phyloP scores from a whole-genome alignment of 306 rosid genomes.

The Morella rubra region DNA sequence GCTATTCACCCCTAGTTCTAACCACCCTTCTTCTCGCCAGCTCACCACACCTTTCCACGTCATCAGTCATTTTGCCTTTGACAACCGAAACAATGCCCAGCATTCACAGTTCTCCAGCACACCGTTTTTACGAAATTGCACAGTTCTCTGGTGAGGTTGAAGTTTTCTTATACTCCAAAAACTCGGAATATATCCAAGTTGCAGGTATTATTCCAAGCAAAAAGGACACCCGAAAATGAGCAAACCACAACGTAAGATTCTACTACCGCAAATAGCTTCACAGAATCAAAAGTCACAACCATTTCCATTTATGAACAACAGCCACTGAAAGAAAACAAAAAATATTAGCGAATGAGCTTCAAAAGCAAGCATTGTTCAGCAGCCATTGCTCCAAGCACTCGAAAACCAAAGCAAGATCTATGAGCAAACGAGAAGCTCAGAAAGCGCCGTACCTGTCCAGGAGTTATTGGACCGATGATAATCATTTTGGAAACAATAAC shows the following conservation, averaged over 20 bases:
- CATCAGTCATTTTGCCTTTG: no score
- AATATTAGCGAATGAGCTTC: not conserved
- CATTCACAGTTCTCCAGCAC: no score
- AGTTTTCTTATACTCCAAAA: slow-evolving; percentile 62
- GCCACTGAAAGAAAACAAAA: not conserved
- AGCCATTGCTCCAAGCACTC: slow-evolving; percentile 4
- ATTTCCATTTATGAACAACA: not conserved
- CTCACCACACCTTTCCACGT: no score
- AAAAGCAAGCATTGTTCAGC: not conserved
- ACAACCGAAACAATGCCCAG: no score
- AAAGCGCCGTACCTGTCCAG: slow-evolving; percentile 66
- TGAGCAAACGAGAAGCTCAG: slow-evolving; percentile 5
- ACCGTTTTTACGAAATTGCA: no score
- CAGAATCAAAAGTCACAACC: not conserved
- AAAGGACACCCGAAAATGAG: slow-evolving; percentile 54
- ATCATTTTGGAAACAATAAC: slow-evolving; percentile 41
- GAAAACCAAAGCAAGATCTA: slow-evolving; percentile 38
- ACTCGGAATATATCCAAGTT: slow-evolving; percentile 85
- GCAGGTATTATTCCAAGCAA: slow-evolving; percentile 63
- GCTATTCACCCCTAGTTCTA: no score
- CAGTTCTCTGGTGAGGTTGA: no score
- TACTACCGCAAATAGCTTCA: not conserved
- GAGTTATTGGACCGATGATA: slow-evolving; percentile 61
- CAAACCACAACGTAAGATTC: not conserved
- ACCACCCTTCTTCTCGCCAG: no score